Conservation (phyloP, 768 basidiomycete species). For the Porpolomopsis calyptriformis region DNA sequence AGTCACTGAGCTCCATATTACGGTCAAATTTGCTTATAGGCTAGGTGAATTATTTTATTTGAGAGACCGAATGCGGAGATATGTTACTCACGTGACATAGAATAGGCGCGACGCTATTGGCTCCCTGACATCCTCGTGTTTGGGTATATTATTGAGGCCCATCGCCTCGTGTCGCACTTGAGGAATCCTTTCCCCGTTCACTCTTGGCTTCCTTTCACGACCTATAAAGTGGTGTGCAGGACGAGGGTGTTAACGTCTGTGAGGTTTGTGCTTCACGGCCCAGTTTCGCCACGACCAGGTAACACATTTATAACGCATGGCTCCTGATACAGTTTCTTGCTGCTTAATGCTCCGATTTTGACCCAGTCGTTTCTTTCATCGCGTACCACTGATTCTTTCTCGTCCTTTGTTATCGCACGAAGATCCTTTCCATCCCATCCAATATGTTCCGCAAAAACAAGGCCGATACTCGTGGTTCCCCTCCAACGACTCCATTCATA, state of each 20-base stretch:
- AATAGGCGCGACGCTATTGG: conserved; percentile 4
- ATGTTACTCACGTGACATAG: conserved; percentile 15
- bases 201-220: conserved; percentile 6
- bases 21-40: too few relatives aligned
- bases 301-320: conserved; percentile 12
- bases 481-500: conserved; percentile 1
- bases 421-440: conserved; percentile 1
- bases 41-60: too few relatives aligned
- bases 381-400: background rate
- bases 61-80: too few relatives aligned
- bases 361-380: background rate
- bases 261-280: conserved; percentile 21
- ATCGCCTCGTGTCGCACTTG: conserved; percentile 26
- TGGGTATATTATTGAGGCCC: conserved; percentile 15
- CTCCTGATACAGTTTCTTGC: conserved; percentile 8
- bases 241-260: conserved; percentile 19
- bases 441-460: conserved; percentile 7
- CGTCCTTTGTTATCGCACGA: background rate
- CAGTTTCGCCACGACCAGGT: conserved; percentile 15
- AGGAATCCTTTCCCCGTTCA: conserved; percentile 15
- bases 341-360: conserved; percentile 1
- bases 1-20: too few relatives aligned
- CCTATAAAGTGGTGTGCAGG: conserved; percentile 22
- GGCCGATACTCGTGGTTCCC: background rate
- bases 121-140: conserved; percentile 10